A percentile compares a stretch with the other conserved stretches of the same genome.
Evolutionary conservation across 164 flowering plant species (phyloP).

Genomic region (Stephania yunnanensis): DNA sequence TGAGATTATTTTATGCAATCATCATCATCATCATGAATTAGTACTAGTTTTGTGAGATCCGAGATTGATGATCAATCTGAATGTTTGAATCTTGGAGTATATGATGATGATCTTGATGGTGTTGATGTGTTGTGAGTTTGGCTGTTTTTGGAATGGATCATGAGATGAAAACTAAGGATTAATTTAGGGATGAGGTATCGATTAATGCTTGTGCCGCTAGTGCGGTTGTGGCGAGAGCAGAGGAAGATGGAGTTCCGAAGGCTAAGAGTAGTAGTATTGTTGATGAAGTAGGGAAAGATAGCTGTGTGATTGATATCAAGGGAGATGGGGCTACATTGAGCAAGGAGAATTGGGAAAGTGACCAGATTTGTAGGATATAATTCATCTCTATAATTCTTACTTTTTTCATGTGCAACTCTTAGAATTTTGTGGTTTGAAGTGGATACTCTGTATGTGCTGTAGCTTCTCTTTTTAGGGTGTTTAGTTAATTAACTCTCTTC

Average conservation of each 20-base stretch:
- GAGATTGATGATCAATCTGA: background rate
- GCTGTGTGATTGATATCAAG: slow-evolving; percentile 37
- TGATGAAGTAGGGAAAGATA: slow-evolving; percentile 20
- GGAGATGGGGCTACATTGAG: slow-evolving; percentile 17
- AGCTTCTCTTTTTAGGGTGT: no score
- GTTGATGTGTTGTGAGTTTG: background rate
- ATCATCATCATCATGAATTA: no score
- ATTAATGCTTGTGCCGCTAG: slow-evolving; percentile 7
- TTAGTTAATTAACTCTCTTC: background rate
- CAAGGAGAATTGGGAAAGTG: slow-evolving; percentile 28
- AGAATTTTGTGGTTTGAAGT: background rate
- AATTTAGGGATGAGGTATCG: background rate
- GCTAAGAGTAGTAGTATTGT: slow-evolving; percentile 4
- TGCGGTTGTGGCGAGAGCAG: no score
- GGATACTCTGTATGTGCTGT: no score
- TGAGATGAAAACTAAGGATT: background rate
- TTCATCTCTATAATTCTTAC: background rate
- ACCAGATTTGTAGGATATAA: slow-evolving; percentile 71
- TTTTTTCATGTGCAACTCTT: background rate
- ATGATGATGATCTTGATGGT: background rate
- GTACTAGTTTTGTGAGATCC: background rate
- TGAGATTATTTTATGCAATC: no score
- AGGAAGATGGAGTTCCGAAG: background rate
- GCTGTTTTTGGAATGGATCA: background rate
- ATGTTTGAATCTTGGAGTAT: background rate